Conservation (phyloP, 2,329 filamentous ascomycete genomes). For the Talaromyces piceae region DNA sequence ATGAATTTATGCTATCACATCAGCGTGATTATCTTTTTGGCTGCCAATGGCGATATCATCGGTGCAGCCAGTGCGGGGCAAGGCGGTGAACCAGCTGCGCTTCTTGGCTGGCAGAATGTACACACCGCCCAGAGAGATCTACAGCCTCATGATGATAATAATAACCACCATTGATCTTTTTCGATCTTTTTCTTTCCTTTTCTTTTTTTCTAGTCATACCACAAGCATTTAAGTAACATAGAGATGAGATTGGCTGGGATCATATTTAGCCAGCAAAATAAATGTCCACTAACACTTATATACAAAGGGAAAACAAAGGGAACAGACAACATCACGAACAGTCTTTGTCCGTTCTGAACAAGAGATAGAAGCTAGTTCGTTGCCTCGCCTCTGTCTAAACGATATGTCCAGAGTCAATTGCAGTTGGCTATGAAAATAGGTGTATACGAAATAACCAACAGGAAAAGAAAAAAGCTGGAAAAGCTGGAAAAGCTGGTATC, state of each 20-base stretch:
- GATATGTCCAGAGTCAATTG: background rate
- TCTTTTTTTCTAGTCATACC: too few species aligned
- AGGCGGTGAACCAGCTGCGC: conserved; percentile 1
- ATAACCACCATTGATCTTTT: too few species aligned
- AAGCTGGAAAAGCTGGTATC: conserved; percentile 10
- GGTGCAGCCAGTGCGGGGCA: conserved; percentile 14
- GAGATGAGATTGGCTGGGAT: background rate
- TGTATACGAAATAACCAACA: background rate
- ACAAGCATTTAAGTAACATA: too few species aligned
- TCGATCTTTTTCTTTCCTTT: too few species aligned
- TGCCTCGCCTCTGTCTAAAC: background rate
- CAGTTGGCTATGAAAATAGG: background rate
- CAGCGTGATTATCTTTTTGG: background rate
- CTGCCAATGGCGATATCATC: background rate
- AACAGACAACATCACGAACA: background rate
- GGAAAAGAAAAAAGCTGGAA: conserved; percentile 1
- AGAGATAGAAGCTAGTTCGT: background rate
- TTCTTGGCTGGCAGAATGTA: background rate
- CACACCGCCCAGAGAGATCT: background rate
- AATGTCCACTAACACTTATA: background rate
- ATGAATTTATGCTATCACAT: background rate
- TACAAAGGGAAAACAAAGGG: conserved; percentile 2
- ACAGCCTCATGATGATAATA: too few species aligned
- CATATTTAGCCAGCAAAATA: background rate
- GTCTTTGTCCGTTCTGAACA: background rate